A percentile compares a stretch with the other conserved stretches of the same genome.
Conservation (phyloP, 345 rosid species). For the Euphorbia pulcherrima region DNA sequence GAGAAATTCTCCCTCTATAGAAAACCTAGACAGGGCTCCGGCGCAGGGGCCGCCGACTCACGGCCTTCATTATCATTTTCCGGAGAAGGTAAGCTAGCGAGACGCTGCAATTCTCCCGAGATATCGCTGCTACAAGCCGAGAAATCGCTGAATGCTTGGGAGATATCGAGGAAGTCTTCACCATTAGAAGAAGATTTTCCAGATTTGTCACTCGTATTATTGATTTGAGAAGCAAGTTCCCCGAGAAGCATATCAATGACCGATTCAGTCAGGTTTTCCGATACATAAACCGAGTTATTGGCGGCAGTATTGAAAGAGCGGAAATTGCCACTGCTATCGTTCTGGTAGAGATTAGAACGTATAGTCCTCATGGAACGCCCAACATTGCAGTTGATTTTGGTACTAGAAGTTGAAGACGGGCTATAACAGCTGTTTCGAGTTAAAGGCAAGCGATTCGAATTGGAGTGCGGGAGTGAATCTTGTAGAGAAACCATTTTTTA, state of each 20-base stretch:
- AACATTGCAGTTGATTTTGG: constrained; percentile 47
- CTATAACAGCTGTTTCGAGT: constrained; percentile 33
- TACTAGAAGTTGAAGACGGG: constrained; percentile 33
- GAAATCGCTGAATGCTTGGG: constrained; percentile 78
- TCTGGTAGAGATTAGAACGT: constrained; percentile 58
- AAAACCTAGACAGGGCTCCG: constrained; percentile 77
- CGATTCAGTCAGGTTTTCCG: constrained; percentile 77
- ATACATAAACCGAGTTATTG: constrained; percentile 48
- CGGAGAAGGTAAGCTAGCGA: constrained; percentile 63
- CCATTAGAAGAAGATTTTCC: constrained; percentile 32
- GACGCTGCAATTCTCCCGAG: constrained; percentile 89
- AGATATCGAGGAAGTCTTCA: constrained; percentile 63
- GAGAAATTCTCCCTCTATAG: constrained; percentile 80
- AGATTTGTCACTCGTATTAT: constrained; percentile 27
- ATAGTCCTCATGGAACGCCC: constrained; percentile 94
- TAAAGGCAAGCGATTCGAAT: constrained; percentile 59
- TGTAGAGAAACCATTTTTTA: constrained; percentile 62
- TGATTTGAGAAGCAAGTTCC: constrained; percentile 48
- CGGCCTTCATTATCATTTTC: constrained; percentile 25
- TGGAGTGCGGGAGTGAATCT: constrained; percentile 46
- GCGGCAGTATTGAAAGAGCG: constrained; percentile 44
- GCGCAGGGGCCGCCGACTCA: constrained; percentile 32
- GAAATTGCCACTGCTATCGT: constrained; percentile 28
- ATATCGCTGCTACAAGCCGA: constrained; percentile 87
- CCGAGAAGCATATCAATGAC: constrained; percentile 85